Evolutionary conservation across 306 rosid species (phyloP).

Genomic region (Alnus glutinosa): DNA sequence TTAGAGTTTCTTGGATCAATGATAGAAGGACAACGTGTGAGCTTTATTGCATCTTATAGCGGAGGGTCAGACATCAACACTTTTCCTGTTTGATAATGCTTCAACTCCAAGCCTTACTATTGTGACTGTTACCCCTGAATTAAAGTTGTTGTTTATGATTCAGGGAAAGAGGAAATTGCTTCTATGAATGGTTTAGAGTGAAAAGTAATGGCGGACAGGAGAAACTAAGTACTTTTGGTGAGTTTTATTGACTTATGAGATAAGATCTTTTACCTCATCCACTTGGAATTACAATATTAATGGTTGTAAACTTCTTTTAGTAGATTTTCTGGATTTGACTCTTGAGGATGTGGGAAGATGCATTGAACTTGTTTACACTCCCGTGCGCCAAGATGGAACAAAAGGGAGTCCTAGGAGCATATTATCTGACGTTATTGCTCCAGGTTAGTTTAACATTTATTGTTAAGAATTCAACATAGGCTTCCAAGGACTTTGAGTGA

Average conservation of each 20-base stretch:
- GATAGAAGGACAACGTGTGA: conserved; percentile 80
- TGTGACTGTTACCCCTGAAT: conserved; percentile 19
- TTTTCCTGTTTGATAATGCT: conserved; percentile 21
- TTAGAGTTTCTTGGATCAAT: conserved; percentile 77
- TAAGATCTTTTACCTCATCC: conserved; percentile 14
- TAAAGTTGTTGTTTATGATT: conserved; percentile 33
- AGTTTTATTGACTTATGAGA: conserved; percentile 28
- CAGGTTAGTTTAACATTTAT: conserved; percentile 51
- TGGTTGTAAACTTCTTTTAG: conserved; percentile 25
- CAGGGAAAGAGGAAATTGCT: conserved; percentile 83
- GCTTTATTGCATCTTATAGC: conserved; percentile 67
- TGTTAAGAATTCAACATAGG: conserved; percentile 7
- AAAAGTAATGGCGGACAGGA: conserved; percentile 51
- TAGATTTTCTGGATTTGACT: conserved; percentile 80
- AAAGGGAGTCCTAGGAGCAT: conserved; percentile 65
- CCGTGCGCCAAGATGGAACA: conserved; percentile 76
- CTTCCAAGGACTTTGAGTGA: background rate
- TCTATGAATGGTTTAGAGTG: conserved; percentile 76
- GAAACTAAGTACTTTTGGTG: conserved; percentile 64
- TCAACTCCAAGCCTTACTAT: conserved; percentile 26
- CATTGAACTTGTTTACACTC: conserved; percentile 80
- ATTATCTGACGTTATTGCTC: conserved; percentile 57
- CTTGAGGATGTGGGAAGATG: conserved; percentile 73
- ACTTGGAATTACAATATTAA: conserved; percentile 21
- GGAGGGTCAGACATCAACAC: conserved; percentile 77